These are phyloP conservation scores for Solanum medicagineum DNA, from an alignment of 257 asterid genomes.

Conservation along the genomic window DNA sequence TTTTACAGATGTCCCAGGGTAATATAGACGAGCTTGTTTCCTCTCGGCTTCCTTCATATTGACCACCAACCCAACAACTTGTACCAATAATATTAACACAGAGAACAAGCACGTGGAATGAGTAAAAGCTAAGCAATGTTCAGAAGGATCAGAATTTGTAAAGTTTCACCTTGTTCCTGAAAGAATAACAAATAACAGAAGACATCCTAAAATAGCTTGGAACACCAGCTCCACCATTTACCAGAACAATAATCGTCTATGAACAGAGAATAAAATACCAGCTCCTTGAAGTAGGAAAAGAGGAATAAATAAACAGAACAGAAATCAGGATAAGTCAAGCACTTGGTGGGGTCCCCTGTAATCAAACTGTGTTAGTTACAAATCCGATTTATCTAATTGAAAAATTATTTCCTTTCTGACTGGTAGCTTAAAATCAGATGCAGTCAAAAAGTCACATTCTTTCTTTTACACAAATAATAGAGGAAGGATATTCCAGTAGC, in stretches of 20 bases:
- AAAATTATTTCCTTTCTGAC: not conserved
- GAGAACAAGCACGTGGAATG: not conserved
- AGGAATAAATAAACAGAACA: slow-evolving; percentile 51
- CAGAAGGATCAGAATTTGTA: not conserved
- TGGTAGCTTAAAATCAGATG: not conserved
- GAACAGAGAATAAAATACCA: slow-evolving; percentile 61
- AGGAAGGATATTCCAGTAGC: not conserved
- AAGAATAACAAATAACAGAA: slow-evolving; percentile 40
- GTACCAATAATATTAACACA: slow-evolving; percentile 2
- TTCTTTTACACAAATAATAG: not conserved
- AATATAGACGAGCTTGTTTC: slow-evolving; percentile 57
- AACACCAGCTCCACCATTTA: slow-evolving; percentile 23
- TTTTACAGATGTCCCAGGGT: no score
- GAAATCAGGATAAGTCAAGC: slow-evolving; percentile 59
- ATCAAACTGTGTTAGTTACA: not conserved
- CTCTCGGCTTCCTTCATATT: slow-evolving; percentile 85
- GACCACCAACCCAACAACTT: slow-evolving; percentile 99
- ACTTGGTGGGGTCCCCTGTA: slow-evolving; percentile 83
- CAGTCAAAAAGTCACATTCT: not conserved
- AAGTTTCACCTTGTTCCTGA: slow-evolving; percentile 20
- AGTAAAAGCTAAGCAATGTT: not conserved
- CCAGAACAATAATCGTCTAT: slow-evolving; percentile 32
- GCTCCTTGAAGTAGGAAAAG: slow-evolving; percentile 87
- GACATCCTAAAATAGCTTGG: slow-evolving; percentile 54
- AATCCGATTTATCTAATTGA: not conserved